Evolutionary conservation across 169 alveolate species (phyloP).

Genomic region (Plasmodium malariae): DNA sequence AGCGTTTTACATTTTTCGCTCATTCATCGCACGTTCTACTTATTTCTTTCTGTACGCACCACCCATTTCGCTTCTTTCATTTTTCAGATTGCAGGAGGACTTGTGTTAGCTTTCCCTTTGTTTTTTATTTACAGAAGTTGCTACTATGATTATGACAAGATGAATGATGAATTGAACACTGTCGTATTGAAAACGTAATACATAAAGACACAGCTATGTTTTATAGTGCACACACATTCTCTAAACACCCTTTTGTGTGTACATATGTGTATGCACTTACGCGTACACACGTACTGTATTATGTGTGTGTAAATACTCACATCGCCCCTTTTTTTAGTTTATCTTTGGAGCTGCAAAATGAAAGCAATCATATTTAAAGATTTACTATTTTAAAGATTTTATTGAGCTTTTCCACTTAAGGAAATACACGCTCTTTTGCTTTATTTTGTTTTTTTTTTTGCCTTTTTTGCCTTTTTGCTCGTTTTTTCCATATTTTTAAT

Average conservation of each 20-base stretch:
- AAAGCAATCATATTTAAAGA: slow-evolving; percentile 7
- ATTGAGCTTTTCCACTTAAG: not conserved
- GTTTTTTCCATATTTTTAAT: too few relatives aligned
- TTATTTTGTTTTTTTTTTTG: not conserved
- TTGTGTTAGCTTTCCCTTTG: slow-evolving; percentile 38
- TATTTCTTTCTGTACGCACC: not conserved
- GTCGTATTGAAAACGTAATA: slow-evolving; percentile 22
- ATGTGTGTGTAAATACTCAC: too few relatives aligned
- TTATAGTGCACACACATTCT: not conserved
- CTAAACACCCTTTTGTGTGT: too few relatives aligned
- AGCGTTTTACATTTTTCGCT: not conserved
- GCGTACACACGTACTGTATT: too few relatives aligned
- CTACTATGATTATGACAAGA: slow-evolving; percentile 23
- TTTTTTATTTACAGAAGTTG: slow-evolving; percentile 12
- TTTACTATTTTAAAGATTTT: not conserved
- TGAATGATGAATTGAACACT: not conserved
- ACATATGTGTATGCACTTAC: too few relatives aligned
- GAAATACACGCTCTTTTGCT: not conserved
- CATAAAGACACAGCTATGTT: not conserved
- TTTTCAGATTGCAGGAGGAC: slow-evolving; percentile 57
- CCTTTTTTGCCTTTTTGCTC: too few relatives aligned
- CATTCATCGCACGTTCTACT: not conserved
- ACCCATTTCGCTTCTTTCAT: not conserved
- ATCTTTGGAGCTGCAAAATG: slow-evolving; percentile 18
- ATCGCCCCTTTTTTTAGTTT: slow-evolving; percentile 4